Evolutionary conservation across 164 flowering plant species (phyloP).

Genomic region (Annona squamosa): DNA sequence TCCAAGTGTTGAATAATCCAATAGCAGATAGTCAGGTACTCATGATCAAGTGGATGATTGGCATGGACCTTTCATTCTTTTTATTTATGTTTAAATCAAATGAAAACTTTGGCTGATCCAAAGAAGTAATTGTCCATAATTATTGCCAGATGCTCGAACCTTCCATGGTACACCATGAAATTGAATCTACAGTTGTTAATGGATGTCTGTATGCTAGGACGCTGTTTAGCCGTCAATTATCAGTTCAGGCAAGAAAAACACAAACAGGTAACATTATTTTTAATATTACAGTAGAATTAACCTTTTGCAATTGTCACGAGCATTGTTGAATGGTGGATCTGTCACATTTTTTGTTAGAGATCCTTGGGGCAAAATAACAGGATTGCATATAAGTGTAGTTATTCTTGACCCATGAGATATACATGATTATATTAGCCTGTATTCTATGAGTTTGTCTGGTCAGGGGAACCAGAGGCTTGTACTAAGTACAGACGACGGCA

Average conservation of each 20-base stretch:
- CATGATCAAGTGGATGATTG: background rate
- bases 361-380: conserved; percentile 5
- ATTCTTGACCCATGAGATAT: conserved; percentile 13
- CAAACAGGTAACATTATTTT: background rate
- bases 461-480: conserved; percentile 69
- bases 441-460: conserved; percentile 24
- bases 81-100: background rate
- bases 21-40: background rate
- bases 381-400: conserved; percentile 9
- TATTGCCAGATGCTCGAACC: background rate
- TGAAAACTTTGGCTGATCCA: background rate
- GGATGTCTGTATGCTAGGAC: background rate
- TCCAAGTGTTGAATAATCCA: background rate
- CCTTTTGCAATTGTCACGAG: background rate
- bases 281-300: background rate
- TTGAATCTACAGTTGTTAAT: background rate
- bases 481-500: conserved; percentile 76
- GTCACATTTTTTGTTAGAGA: background rate
- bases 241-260: background rate
- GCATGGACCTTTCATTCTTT: background rate
- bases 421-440: conserved; percentile 9
- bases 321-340: conserved; percentile 3
- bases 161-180: background rate
- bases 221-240: background rate
- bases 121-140: background rate